Conservation (phyloP, 106 monocot genomes). For the Xerophyta viscosa region DNA sequence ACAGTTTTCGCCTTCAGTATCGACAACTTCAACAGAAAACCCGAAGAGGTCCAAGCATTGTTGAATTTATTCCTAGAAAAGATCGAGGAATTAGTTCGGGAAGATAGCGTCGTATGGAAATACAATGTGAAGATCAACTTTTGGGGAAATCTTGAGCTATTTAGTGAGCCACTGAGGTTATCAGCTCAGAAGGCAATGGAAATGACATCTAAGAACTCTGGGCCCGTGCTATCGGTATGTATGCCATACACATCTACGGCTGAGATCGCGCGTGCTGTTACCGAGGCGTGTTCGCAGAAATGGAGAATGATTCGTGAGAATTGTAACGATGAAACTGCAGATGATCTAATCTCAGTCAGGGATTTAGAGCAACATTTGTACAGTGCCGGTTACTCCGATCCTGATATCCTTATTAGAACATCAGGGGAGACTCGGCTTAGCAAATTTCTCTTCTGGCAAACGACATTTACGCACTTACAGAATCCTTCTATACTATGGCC, state of each 20-base stretch:
- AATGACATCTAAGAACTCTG: slow-evolving; percentile 4
- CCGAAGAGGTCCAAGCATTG: slow-evolving; percentile 8
- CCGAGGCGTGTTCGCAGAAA: neutral
- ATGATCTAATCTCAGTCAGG: neutral
- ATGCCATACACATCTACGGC: slow-evolving; percentile 15
- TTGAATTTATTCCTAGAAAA: slow-evolving; percentile 15
- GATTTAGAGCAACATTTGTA: slow-evolving; percentile 17
- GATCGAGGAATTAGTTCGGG: slow-evolving; percentile 6
- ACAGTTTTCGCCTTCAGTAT: slow-evolving; percentile 19
- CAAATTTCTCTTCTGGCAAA: slow-evolving; percentile 30
- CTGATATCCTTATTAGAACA: slow-evolving; percentile 20
- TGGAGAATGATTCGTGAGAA: neutral
- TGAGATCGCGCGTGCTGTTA: slow-evolving; percentile 11
- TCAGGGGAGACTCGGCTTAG: slow-evolving; percentile 27
- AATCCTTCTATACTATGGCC: slow-evolving; percentile 17
- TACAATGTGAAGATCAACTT: slow-evolving; percentile 6
- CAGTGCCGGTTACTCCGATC: slow-evolving; percentile 6
- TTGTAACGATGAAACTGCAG: neutral
- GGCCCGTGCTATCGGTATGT: slow-evolving; percentile 4
- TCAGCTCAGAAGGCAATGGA: slow-evolving; percentile 6
- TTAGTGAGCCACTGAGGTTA: slow-evolving; percentile 2
- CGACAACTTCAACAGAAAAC: slow-evolving; percentile 19
- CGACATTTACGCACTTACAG: slow-evolving; percentile 1
- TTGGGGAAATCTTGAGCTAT: slow-evolving; percentile 5
- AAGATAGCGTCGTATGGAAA: neutral